Conservation (phyloP, 148 eudicot genomes). For the Arbutus unedo region DNA sequence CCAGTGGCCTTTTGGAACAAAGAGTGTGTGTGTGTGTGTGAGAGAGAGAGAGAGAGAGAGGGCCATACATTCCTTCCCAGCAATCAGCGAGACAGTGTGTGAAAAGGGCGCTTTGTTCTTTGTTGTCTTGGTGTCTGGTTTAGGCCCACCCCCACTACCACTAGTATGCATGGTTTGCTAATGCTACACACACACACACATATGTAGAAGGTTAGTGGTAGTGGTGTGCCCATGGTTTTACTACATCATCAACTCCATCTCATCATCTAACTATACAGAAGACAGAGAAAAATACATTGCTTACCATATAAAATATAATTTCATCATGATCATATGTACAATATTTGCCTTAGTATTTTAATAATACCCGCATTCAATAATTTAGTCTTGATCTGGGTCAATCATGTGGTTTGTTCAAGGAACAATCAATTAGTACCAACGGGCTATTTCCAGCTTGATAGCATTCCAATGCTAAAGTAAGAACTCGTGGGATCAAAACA, state of each 20-base stretch:
- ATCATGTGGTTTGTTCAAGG: too few species aligned
- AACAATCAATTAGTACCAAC: too few species aligned
- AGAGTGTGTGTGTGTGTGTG: not conserved
- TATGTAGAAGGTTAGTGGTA: not conserved
- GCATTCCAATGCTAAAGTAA: too few species aligned
- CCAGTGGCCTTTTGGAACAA: not conserved
- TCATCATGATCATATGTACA: too few species aligned
- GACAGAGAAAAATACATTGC: too few species aligned
- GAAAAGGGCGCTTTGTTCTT: not conserved
- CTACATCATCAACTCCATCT: not conserved
- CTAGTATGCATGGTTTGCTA: not conserved
- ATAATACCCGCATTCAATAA: too few species aligned
- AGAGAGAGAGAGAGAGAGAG: not conserved
- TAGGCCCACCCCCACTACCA: not conserved
- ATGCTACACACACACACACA: too few species aligned
- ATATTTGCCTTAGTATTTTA: too few species aligned
- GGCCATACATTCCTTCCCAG: not conserved
- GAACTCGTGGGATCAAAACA: too few species aligned
- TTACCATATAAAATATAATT: too few species aligned
- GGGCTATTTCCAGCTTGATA: too few species aligned
- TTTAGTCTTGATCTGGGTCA: too few species aligned
- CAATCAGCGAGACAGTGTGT: not conserved
- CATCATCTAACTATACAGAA: not conserved
- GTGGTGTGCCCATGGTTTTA: not conserved
- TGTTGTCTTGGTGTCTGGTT: not conserved